Evolutionary conservation across 352 stramenopile genomes (phyloP), one percentile per base, ranked within the genome.

Genomic region (Phytophthora aleatoria): DNA sequence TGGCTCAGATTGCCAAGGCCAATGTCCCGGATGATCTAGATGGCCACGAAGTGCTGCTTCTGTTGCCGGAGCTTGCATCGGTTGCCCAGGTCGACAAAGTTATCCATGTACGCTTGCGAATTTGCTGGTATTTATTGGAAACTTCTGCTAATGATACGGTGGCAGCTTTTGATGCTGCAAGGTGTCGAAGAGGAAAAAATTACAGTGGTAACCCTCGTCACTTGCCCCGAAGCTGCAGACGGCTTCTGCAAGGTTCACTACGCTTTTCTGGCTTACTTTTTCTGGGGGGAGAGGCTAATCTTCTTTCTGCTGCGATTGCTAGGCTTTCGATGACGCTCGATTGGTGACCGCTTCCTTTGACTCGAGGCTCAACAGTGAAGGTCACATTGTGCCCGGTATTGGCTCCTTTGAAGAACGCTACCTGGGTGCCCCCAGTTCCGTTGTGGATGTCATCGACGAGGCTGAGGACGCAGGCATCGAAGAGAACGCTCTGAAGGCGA

Each of bases 291-390:
- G 20, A 0, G n/a, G 7, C 6, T 65, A 35, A 57, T 9, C 27
- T 36, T 16, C 36, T 57, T 31, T 15, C 3, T 39, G 9, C 35
- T 49, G 35, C 13, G 5, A 39, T 28, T 6, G 7, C 8, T 57
- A 91, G 81, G 60, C 67, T 30, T 95, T 91, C 63, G 74, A 78
- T 20, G 81, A 94, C 43, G 85, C 86, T 24, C 81, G 80, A 33
- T 73, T 95, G 5, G 85, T 95, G 39, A 92, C 85, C 9, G 87
- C 87, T 33, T 86, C 87, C 6, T 95, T 92, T 38, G 87, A 95
- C 54, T 58, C 71, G 7, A 64, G 70, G n/a, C 82, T 77, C 10
- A 83, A 83, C 57, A 75, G 62, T 55, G 76, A 84, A 24, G 79
- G 83, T 2, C 73, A 74, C 59, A 89, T 92, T 54, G 65, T 95